Base-by-base conservation (phyloP, 2,329 filamentous ascomycete genomes). In the Dryadomyces sulphureus region DNA sequence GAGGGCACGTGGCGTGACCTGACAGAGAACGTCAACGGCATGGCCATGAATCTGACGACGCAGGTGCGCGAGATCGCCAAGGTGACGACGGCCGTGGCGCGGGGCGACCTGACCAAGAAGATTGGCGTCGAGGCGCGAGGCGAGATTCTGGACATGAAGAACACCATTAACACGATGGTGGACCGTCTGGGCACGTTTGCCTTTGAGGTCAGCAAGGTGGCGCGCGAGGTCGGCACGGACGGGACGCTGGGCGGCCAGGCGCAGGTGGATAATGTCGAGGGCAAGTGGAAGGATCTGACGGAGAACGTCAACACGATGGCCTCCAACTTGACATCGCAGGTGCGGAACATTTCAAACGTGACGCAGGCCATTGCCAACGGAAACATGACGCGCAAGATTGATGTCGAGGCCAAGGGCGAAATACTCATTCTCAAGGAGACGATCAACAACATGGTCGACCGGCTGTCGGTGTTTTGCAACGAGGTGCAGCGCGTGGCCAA, bases 121-220 rank as follows among this genome's bases (percentile, higher is more conserved):
- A 95, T 98, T 59, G 84, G 87, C 51, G 87, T 94, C 52, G 87
- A 93, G 55, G 92, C 88, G 45, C 80, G 88, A 62, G 90, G 90
- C 58, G 92, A 98, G 66, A 96, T 98, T 55, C 67, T 93, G 45
- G 86, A 94, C 60, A 70, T 98, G 51, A 98, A 98, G 67, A 87
- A 89, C 57, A 98, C 90, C 7, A 96, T 96, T 68, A 96, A 96
- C 64, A 93, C 85, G 59, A 96, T 96, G 90, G 92, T 96, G 60
- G 90, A 96, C 63, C 88, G 94, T 57, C 73, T 96, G 39, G 87
- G 93, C 55, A 90, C 90, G 40, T 96, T 96, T 61, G 90, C 90
- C 48, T 92, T 92, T 55, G 89, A 96, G 62, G 90, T 96, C 60
- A 95, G 90, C 61, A 89, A 92, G 61, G 81, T 96, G 53, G 90